Base-by-base conservation (phyloP, 2,329 filamentous ascomycete genomes). In the Neonectria neomacrospora region DNA sequence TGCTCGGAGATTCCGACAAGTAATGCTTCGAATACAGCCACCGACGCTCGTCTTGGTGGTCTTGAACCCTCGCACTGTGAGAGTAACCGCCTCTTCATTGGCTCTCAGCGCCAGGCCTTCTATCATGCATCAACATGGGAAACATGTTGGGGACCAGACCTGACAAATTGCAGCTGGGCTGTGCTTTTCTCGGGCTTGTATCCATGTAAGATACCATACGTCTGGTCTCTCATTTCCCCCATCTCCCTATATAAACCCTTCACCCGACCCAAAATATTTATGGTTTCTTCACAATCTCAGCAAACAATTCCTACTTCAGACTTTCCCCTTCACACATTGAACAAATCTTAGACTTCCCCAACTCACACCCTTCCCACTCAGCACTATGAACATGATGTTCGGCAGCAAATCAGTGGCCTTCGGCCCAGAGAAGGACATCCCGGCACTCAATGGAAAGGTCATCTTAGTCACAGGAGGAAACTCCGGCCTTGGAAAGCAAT, bases 391-490 rank as follows among this genome's bases (percentile, higher is more conserved):
- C 20, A 59, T 63, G 55, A 23, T 55, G 32, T 54, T 28, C 16
- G 30, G 39, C 7, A 20, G 14, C 10, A 54, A 42, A 30, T 63
- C 61, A 22, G 44, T 62, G 6, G 8, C 50, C 18, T 71, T 72
- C 53, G 47, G 64, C 18, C 65, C 71, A 0, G 44, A 66, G 5
- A 67, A 51, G 18, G 81, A 84, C 66, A 82, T 85, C 37, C 71
- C 75, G 5, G 93, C 91, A 6, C 85, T 97, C 30, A 88, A 94
- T 75, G 92, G 88, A 63, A 90, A 89, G 75, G 90, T 93, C 12
- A 92, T 88, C 45, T 83, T 97, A 22, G 90, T 97, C 16, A 97
- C 94, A 0, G 94, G 94, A 55, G 94, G 92, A 74, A 93, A 93
- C 45, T 84, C 91, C 76, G 94, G 94, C 12, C 52, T 68, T 3